These are phyloP conservation scores for Teratosphaeria viscida DNA, from an alignment of 2,329 filamentous ascomycete genomes.

Conservation along the genomic window DNA sequence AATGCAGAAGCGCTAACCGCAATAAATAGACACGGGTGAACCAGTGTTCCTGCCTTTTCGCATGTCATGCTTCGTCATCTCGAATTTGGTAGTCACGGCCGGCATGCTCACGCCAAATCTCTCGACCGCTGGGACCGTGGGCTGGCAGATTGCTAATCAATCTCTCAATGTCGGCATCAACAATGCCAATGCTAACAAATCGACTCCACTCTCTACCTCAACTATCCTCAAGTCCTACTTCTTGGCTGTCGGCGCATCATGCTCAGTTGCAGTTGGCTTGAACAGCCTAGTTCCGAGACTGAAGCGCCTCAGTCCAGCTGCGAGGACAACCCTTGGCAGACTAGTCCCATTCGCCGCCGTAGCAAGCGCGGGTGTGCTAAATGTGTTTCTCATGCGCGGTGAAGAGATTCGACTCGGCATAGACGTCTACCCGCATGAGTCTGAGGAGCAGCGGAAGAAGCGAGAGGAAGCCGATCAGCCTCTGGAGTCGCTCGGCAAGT, in stretches of 20 bases:
- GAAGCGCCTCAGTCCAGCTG: slow-evolving; percentile 62
- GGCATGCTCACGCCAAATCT: slow-evolving; percentile 94
- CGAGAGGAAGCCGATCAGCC: slow-evolving; percentile 22
- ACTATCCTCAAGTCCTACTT: slow-evolving; percentile 84
- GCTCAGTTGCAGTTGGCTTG: slow-evolving; percentile 83
- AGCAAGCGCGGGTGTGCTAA: slow-evolving; percentile 78
- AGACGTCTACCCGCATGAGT: slow-evolving; percentile 76
- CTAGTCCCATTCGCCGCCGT: slow-evolving; percentile 95
- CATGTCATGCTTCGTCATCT: slow-evolving; percentile 92
- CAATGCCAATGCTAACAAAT: slow-evolving; percentile 96
- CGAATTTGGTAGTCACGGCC: slow-evolving; percentile 86
- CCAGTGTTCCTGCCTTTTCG: slow-evolving; percentile 90
- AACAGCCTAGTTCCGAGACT: slow-evolving; percentile 83
- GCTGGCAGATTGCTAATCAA: slow-evolving; percentile 95
- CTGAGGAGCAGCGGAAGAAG: slow-evolving; percentile 56
- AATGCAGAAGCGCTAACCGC: not conserved
- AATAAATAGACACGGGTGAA: slow-evolving; percentile 66
- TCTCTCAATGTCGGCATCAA: slow-evolving; percentile 98
- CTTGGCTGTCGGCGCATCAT: slow-evolving; percentile 84
- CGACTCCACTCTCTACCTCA: slow-evolving; percentile 69
- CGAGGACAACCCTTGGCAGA: slow-evolving; percentile 67
- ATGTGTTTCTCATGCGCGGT: slow-evolving; percentile 94
- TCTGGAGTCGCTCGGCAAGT: slow-evolving; percentile 62
- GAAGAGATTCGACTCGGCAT: slow-evolving; percentile 92
- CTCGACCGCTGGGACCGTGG: slow-evolving; percentile 70